Base-by-base conservation (phyloP, 2,329 filamentous ascomycete species). In the Aspergillus cejpii region DNA sequence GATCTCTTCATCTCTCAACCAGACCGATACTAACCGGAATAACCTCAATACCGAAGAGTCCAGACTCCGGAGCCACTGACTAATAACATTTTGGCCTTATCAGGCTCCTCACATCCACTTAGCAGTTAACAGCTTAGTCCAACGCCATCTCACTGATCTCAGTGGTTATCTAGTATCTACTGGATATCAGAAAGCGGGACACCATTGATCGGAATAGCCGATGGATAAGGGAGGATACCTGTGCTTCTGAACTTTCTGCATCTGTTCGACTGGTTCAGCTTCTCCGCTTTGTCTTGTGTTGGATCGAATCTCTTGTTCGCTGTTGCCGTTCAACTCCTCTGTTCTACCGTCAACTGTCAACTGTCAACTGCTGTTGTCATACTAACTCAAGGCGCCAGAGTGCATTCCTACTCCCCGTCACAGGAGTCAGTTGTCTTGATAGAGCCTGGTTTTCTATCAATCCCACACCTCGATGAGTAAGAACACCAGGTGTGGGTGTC, bases 391-490 rank as follows among this genome's bases (percentile, higher is more conserved):
- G n/a, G n/a, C n/a, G n/a, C n/a, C n/a, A n/a, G n/a, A n/a, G n/a
- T n/a, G n/a, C n/a, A n/a, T n/a, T n/a, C n/a, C n/a, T n/a, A n/a
- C n/a, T n/a, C n/a, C n/a, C n/a, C n/a, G n/a, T n/a, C n/a, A n/a
- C n/a, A n/a, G n/a, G n/a, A n/a, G n/a, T n/a, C n/a, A n/a, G n/a
- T n/a, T n/a, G n/a, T n/a, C n/a, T n/a, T n/a, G n/a, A n/a, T n/a
- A n/a, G n/a, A n/a, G 38, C 26, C 31, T 12, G 43, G 45, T 34
- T 39, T 46, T 41, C 50, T 49, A 51, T 52, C 53, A 45, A 49
- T 57, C 51, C 53, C 59, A 55, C 51, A 59, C 58, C 56, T 64
- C 61, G 61, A 65, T 64, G 62, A 59, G 52, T 54, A 55, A 55
- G 56, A 61, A 53, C 53, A 61, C 57, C 55, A 59, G 53, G 50